A percentile compares a stretch with the other conserved stretches of the same genome.
These are phyloP conservation scores for Fragosphaeria purpurea DNA, from an alignment of 2,329 filamentous ascomycete species.

Conservation along the genomic window DNA sequence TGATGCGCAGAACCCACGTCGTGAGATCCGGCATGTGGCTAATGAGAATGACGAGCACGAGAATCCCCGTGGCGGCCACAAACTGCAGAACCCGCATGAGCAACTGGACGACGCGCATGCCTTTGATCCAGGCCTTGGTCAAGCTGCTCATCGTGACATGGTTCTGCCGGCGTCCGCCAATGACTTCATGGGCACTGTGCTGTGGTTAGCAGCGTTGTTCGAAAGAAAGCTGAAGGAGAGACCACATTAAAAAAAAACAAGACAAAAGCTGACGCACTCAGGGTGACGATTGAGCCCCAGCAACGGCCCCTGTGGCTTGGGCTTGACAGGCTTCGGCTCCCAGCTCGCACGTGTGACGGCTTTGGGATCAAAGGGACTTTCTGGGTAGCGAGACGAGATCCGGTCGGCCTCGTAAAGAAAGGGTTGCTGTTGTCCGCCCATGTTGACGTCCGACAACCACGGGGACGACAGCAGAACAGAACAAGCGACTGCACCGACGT, in stretches of 20 bases:
- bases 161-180: slow-evolving; percentile 50
- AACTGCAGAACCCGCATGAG: slow-evolving; percentile 56
- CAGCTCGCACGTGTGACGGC: slow-evolving; percentile 73
- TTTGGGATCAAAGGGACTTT: slow-evolving; percentile 70
- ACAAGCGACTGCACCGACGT: background rate
- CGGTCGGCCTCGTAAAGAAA: slow-evolving; percentile 58
- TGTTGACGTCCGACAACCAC: slow-evolving; percentile 8
- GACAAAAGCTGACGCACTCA: slow-evolving; percentile 48
- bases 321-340: slow-evolving; percentile 49
- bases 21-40: slow-evolving; percentile 53
- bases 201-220: background rate
- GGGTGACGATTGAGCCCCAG: slow-evolving; percentile 79
- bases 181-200: slow-evolving; percentile 48
- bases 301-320: slow-evolving; percentile 64
- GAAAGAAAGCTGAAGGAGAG: background rate
- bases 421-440: slow-evolving; percentile 36
- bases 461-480: background rate
- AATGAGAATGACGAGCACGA: slow-evolving; percentile 70
- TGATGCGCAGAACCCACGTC: slow-evolving; percentile 67
- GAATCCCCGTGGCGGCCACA: slow-evolving; percentile 57
- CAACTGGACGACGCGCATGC: slow-evolving; percentile 59
- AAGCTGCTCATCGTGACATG: slow-evolving; percentile 57
- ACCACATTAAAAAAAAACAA: background rate
- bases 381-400: slow-evolving; percentile 43
- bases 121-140: slow-evolving; percentile 62